Evolutionary conservation across 345 rosid species (phyloP).

Genomic region (Eucalyptus curtisii): DNA sequence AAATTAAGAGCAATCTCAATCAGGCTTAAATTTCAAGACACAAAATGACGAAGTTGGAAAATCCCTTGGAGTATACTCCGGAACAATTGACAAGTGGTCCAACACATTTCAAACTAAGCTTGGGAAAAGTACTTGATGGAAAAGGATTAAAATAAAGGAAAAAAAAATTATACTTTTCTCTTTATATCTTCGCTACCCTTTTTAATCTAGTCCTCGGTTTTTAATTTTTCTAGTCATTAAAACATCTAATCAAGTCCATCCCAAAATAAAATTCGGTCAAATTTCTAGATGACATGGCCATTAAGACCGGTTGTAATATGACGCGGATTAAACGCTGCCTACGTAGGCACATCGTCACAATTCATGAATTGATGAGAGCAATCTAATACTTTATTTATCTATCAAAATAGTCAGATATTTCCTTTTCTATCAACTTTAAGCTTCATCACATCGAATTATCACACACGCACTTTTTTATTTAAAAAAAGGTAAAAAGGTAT

Average conservation of each 20-base stretch:
- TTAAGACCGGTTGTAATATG: neutral
- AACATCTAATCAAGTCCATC: neutral
- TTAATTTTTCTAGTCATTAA: neutral
- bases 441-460: neutral
- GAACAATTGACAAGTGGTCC: neutral
- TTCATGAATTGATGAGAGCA: neutral
- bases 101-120: neutral
- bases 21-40: neutral
- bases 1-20: neutral
- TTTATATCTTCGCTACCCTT: neutral
- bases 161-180: neutral
- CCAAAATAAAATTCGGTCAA: neutral
- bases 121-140: neutral
- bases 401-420: neutral
- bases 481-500: rapidly evolving
- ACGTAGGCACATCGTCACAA: neutral
- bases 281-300: neutral
- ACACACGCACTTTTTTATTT: neutral
- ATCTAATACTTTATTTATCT: neutral
- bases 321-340: neutral
- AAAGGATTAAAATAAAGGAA: neutral
- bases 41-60: neutral
- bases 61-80: neutral
- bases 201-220: neutral
- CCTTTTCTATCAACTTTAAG: neutral